Conservation (phyloP, 2,329 filamentous ascomycete species). For the Penicillium sp. region DNA sequence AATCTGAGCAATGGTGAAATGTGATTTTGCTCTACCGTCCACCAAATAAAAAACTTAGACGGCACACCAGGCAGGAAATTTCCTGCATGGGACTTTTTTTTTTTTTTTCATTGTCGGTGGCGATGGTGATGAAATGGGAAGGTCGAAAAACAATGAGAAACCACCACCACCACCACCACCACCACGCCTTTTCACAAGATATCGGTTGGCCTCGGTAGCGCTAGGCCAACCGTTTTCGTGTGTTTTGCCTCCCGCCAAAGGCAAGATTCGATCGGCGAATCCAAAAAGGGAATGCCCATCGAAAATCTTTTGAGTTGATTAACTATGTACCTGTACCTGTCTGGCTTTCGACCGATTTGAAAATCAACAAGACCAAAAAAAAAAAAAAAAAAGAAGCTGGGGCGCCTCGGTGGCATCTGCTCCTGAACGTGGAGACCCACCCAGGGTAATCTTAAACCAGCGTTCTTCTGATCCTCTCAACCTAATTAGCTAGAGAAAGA, state of each 20-base stretch:
- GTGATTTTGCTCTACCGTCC: slow-evolving; percentile 5
- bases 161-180: background rate
- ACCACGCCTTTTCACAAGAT: slow-evolving; percentile 14
- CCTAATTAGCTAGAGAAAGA: slow-evolving; percentile 14
- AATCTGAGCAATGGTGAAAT: background rate
- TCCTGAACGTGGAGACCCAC: slow-evolving; percentile 28
- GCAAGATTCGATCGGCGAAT: slow-evolving; percentile 8
- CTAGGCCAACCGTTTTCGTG: slow-evolving; percentile 3
- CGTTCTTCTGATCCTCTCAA: slow-evolving; percentile 20
- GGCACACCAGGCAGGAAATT: slow-evolving; percentile 11
- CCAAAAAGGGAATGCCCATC: slow-evolving; percentile 3
- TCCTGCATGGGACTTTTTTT: slow-evolving; percentile 8
- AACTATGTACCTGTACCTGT: background rate
- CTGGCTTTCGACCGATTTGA: background rate
- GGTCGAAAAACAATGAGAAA: slow-evolving; percentile 5
- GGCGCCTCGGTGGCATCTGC: slow-evolving; percentile 17
- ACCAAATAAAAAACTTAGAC: slow-evolving; percentile 11
- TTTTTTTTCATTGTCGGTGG: background rate
- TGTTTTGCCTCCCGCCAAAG: background rate
- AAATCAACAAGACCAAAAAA: background rate
- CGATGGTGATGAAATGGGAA: slow-evolving; percentile 18
- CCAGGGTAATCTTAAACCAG: slow-evolving; percentile 14
- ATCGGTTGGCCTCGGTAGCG: slow-evolving; percentile 21
- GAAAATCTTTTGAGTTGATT: background rate
- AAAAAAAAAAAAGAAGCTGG: slow-evolving; percentile 9